Evolutionary conservation across 2,329 filamentous ascomycete species (phyloP).

Genomic region (Pseudopyricularia javanii): DNA sequence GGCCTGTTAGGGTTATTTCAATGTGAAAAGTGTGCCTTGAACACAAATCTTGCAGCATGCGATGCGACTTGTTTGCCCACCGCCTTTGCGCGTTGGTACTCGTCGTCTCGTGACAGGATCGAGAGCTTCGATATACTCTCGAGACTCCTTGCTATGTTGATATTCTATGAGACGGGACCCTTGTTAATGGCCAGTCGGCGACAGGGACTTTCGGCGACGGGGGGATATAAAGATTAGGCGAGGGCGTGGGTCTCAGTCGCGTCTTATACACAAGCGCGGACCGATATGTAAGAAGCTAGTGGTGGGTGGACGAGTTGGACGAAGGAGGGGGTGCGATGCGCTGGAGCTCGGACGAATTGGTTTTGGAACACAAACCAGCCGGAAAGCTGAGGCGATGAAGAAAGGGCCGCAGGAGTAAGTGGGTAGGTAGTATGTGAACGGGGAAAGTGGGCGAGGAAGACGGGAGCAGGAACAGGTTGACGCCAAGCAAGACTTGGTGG

Average conservation of each 20-base stretch:
- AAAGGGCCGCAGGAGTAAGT: background rate
- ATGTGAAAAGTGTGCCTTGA: background rate
- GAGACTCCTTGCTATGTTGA: background rate
- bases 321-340: background rate
- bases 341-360: background rate
- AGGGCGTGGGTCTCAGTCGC: background rate
- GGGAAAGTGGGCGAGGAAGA: background rate
- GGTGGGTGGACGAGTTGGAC: background rate
- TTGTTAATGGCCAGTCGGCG: background rate
- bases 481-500: background rate
- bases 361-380: background rate
- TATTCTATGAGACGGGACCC: background rate
- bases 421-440: background rate
- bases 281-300: background rate
- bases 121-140: background rate
- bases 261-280: background rate
- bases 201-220: background rate
- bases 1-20: background rate
- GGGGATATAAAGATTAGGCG: background rate
- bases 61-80: constrained; percentile 1
- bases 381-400: background rate
- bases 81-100: background rate
- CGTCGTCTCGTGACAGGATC: background rate
- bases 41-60: background rate
- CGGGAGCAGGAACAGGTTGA: background rate